Conservation (phyloP, 768 basidiomycete genomes). For the Rhodotorula taiwanensis region DNA sequence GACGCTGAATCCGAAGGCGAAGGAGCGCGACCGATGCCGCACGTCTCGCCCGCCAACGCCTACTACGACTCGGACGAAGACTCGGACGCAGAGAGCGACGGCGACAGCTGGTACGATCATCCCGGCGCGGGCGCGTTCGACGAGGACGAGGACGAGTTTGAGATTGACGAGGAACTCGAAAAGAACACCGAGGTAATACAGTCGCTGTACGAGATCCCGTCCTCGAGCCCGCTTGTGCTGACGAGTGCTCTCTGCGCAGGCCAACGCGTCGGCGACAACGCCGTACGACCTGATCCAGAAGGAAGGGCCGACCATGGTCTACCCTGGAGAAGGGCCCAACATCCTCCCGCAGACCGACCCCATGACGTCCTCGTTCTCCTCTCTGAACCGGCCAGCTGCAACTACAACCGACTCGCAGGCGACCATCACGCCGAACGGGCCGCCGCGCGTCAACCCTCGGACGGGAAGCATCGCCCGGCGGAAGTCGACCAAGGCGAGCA, state of each 20-base stretch:
- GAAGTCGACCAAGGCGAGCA: conserved; percentile 8
- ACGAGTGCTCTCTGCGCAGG: neutral
- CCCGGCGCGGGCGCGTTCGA: neutral
- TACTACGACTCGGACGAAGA: conserved; percentile 19
- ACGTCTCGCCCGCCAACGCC: conserved; percentile 28
- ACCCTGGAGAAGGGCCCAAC: conserved; percentile 36
- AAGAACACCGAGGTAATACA: conserved; percentile 33
- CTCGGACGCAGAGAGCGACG: conserved; percentile 20
- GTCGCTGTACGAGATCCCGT: no score
- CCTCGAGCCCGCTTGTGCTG: neutral
- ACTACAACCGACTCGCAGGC: neutral
- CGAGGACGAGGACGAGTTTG: conserved; percentile 7
- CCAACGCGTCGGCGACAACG: conserved; percentile 31
- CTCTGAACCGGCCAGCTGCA: neutral
- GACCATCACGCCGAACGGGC: neutral
- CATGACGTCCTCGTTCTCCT: neutral
- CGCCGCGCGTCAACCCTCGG: conserved; percentile 21
- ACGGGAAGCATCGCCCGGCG: conserved; percentile 18
- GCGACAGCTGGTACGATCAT: neutral
- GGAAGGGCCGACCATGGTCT: conserved; percentile 23
- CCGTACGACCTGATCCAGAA: conserved; percentile 23
- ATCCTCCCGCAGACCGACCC: conserved; percentile 18
- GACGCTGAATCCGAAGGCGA: conserved; percentile 31
- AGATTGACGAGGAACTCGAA: conserved; percentile 32
- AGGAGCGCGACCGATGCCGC: conserved; percentile 10